Conservation (phyloP, 2,329 filamentous ascomycete genomes). For the Verruconis gallopava region DNA sequence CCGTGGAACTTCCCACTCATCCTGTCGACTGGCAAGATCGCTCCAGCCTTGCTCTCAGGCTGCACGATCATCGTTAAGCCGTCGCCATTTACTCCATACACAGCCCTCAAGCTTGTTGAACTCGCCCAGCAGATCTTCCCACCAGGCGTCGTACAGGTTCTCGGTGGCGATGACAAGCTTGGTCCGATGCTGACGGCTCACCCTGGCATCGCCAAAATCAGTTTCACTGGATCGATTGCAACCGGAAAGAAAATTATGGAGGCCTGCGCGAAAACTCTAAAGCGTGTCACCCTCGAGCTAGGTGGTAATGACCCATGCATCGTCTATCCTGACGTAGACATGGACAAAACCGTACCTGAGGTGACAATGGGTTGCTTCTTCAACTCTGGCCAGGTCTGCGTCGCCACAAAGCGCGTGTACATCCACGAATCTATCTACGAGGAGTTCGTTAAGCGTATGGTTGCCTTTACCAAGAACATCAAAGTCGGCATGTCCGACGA, state of each 20-base stretch:
- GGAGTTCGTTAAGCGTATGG: slow-evolving; percentile 34
- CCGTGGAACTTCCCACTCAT: slow-evolving; percentile 42
- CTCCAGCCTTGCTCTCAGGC: slow-evolving; percentile 43
- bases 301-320: slow-evolving; percentile 52
- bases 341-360: slow-evolving; percentile 36
- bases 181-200: slow-evolving; percentile 48
- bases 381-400: slow-evolving; percentile 44
- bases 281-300: slow-evolving; percentile 48
- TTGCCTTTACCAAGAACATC: slow-evolving; percentile 29
- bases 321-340: slow-evolving; percentile 44
- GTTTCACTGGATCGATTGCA: slow-evolving; percentile 48
- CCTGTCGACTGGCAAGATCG: slow-evolving; percentile 41
- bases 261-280: slow-evolving; percentile 43
- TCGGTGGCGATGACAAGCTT: slow-evolving; percentile 48
- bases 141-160: slow-evolving; percentile 47
- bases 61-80: slow-evolving; percentile 45
- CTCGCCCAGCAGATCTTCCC: slow-evolving; percentile 45
- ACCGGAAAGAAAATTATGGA: slow-evolving; percentile 51
- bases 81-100: slow-evolving; percentile 45
- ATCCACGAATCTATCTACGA: slow-evolving; percentile 43
- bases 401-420: slow-evolving; percentile 42
- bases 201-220: slow-evolving; percentile 47
- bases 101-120: slow-evolving; percentile 46
- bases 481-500: slow-evolving; percentile 29
- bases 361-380: slow-evolving; percentile 41